Base-by-base conservation (phyloP, 2,329 filamentous ascomycete genomes). In the Dothideomycetes sp. region DNA sequence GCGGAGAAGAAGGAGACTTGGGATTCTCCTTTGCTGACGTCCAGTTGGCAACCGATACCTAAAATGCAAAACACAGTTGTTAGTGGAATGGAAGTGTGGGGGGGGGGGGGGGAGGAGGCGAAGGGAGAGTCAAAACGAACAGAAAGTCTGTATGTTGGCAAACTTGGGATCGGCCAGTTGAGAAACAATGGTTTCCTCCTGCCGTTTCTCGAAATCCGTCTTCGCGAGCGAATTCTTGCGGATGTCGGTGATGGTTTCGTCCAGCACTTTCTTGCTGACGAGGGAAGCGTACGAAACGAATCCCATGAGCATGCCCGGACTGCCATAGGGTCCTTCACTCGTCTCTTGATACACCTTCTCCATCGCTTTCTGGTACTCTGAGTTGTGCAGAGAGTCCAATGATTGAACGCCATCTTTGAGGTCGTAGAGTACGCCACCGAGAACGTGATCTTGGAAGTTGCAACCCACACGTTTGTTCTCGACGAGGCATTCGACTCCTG, bases 391-490 rank as follows among this genome's bases (percentile, higher is more conserved):
- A 5, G 55, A 52, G 44, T 62, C 59, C 28, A 62, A 44, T 4
- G 56, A 59, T 7, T 49, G 44, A 18, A 58, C 43, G 11, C 57
- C 61, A 9, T 51, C 47, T 16, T 45, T 46, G 2, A 56, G 47
- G 31, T 58, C 52, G 35, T 52, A 58, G 2, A 55, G 41, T 50
- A 56, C 54, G 16, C 53, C 52, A n/a, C 45, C 48, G 2, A 49
- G 48, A 19, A 63, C 53, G 52, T 69, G 68, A 33, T 73, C 69
- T 48, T 71, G 68, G 23, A 49, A 47, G 40, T 70, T 68, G 34
- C 64, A 61, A n/a, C 68, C 69, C 1, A 71, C 66, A n/a, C 59
- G 60, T 2, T 55, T 50, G 27, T 62, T 64, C 9, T 58, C 51
- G 7, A 70, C 51, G 25, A 63, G 63, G 24, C 60, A 51, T 4